Evolutionary conservation across 2,329 filamentous ascomycete genomes (phyloP), one percentile per base, ranked within the genome.

Genomic region (Calonectria ilicicola): DNA sequence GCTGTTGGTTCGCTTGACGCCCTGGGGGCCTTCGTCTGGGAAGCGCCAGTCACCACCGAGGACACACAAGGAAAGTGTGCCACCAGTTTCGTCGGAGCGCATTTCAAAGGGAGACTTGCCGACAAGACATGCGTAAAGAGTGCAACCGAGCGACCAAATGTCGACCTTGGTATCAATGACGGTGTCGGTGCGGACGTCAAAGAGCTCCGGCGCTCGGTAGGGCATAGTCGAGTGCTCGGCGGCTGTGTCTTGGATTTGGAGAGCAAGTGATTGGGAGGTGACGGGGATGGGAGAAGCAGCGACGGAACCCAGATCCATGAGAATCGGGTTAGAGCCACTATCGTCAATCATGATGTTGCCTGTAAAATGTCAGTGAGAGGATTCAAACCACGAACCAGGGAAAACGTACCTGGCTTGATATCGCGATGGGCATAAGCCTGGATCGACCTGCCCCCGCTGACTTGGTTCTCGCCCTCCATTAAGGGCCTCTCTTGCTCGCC

Each of bases 261-360:
- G 91, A 53, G 97, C 97, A 67, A 97, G 89, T 3, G 95, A 97
- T 73, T 96, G 93, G 21, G 94, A 97, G 5, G 96, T 98, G 78
- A 98, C 96, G 29, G 94, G 91, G 70, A 95, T 94, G 1, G 97
- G 97, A 2, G 95, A 95, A 21, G 94, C 94, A 47, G 95, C 93
- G 69, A 99, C 89, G 70, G 95, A 98, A 75, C 97, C 97, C 27
- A 99, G 92, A 82, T 99, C 97, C 97, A 99, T 99, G 42, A 99
- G 90, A 79, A 99, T 97, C 3, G 97, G 96, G 35, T 92, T 93
- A 72, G 92, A 90, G 77, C 97, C 97, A 79, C 95, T 92, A 82
- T 98, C 96, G 77, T 94, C 93, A 77, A 99, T 98, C 97, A 99
- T 99, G 82, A 99, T 98, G 85, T 99, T 99, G 71, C 95, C 91